Percentiles rank a stretch among this genome's conserved stretches.
Evolutionary conservation across 2,329 filamentous ascomycete genomes (phyloP).

Genomic region (Parasarocladium wereldwijsianum): DNA sequence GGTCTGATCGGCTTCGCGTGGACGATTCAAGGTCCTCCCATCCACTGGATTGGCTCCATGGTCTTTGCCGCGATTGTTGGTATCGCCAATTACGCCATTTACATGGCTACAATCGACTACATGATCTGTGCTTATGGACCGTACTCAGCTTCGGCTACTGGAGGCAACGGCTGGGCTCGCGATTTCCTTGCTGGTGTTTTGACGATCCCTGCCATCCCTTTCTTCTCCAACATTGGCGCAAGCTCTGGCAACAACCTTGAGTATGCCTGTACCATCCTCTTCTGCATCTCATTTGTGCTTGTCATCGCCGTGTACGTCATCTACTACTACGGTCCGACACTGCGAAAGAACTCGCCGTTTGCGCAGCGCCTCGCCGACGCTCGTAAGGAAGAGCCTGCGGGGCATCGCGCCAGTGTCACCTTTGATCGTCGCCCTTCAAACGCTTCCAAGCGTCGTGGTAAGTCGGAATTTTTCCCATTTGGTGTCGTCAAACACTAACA

Average conservation of each 20-base stretch:
- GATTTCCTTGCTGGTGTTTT: conserved; percentile 62
- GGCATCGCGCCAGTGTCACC: conserved; percentile 14
- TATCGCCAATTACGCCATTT: conserved; percentile 60
- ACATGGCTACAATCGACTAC: conserved; percentile 67
- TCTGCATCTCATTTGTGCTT: conserved; percentile 44
- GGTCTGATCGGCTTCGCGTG: conserved; percentile 59
- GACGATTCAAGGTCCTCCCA: conserved; percentile 46
- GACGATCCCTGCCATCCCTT: conserved; percentile 51
- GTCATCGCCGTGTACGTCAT: conserved; percentile 51
- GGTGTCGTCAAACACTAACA: too few relatives aligned
- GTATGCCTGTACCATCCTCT: conserved; percentile 49
- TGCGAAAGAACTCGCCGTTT: conserved; percentile 48
- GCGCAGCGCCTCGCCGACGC: conserved; percentile 44
- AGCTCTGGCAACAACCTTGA: conserved; percentile 34
- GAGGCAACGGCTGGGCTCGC: conserved; percentile 60
- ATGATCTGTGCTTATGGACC: conserved; percentile 62
- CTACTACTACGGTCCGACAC: conserved; percentile 46
- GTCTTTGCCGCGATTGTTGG: conserved; percentile 52
- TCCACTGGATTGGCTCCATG: conserved; percentile 56
- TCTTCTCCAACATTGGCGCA: conserved; percentile 41
- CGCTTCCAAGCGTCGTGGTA: too few relatives aligned
- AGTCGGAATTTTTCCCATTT: too few relatives aligned
- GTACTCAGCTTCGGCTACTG: conserved; percentile 60
- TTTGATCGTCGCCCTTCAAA: conserved; percentile 13
- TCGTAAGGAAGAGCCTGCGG: conserved; percentile 14